Evolutionary conservation across 75 land plant genomes (phyloP).

Genomic region (Selaginella tamariscina): DNA sequence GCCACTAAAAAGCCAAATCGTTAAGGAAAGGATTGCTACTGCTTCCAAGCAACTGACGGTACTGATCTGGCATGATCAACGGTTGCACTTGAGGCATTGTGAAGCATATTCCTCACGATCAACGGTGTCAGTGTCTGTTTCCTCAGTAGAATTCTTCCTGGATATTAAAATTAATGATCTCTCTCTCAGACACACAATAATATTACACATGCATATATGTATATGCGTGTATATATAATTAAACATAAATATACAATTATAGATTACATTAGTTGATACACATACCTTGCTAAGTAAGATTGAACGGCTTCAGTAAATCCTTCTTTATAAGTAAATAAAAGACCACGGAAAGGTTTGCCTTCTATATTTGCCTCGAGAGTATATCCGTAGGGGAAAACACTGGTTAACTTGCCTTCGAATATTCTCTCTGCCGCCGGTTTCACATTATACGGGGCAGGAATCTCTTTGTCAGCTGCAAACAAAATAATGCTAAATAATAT

Average conservation of each 20-base stretch:
- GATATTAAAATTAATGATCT: neutral
- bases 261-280: neutral
- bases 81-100: no score
- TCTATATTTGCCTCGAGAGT: conserved; percentile 75
- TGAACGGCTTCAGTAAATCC: conserved; percentile 27
- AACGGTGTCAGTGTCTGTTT: no score
- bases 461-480: neutral
- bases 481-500: no score
- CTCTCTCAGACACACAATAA: neutral
- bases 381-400: conserved; percentile 46
- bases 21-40: neutral
- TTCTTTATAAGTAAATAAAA: conserved; percentile 55
- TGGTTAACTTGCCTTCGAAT: conserved; percentile 68
- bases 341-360: conserved; percentile 70
- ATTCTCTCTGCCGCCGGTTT: conserved; percentile 35
- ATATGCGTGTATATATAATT: neutral
- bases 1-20: no score
- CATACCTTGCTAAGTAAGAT: conserved; percentile 39
- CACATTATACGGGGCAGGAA: neutral
- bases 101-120: no score
- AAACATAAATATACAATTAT: neutral
- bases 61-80: neutral
- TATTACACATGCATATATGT: neutral
- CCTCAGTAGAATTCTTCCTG: no score
- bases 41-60: neutral